phyloP scores from a whole-genome alignment of 805 yeast species.

The Schizosaccharomyces japonicus region DNA sequence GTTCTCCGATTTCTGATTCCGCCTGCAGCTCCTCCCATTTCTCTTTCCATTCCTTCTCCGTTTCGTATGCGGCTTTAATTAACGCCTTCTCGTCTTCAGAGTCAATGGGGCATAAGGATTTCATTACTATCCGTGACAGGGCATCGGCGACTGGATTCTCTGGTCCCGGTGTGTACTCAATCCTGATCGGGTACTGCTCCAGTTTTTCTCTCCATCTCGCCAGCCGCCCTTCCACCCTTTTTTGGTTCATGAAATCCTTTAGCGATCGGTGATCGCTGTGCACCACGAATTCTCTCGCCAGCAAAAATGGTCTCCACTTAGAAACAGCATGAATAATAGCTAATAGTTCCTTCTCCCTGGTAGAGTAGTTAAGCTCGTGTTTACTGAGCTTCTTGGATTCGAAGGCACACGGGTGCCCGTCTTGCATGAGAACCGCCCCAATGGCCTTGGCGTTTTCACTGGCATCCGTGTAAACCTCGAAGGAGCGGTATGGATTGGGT shows the following conservation, averaged over 20 bases:
- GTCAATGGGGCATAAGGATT: not conserved
- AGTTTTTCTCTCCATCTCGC: not conserved
- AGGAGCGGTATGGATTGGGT: not conserved
- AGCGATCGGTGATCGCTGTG: not conserved
- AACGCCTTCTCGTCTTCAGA: too few species aligned
- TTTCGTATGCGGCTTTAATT: too few species aligned
- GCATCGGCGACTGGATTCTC: not conserved
- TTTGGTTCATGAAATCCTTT: not conserved
- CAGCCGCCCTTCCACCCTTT: not conserved
- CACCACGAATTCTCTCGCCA: too few species aligned
- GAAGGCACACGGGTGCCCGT: not conserved
- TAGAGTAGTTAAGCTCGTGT: not conserved
- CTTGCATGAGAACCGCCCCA: not conserved
- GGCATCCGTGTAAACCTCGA: slow-evolving; percentile 1
- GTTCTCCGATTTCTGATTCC: too few species aligned
- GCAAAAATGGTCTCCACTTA: too few species aligned
- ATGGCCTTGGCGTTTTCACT: not conserved
- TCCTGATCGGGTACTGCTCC: not conserved
- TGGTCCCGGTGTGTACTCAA: not conserved
- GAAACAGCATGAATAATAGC: too few species aligned
- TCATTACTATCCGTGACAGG: not conserved
- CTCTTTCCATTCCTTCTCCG: too few species aligned
- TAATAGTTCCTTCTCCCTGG: not conserved
- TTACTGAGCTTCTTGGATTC: not conserved
- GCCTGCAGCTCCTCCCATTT: too few species aligned